Evolutionary conservation across 2,329 filamentous ascomycete genomes (phyloP).

Genomic region (Teratosphaeria epicoccoides): DNA sequence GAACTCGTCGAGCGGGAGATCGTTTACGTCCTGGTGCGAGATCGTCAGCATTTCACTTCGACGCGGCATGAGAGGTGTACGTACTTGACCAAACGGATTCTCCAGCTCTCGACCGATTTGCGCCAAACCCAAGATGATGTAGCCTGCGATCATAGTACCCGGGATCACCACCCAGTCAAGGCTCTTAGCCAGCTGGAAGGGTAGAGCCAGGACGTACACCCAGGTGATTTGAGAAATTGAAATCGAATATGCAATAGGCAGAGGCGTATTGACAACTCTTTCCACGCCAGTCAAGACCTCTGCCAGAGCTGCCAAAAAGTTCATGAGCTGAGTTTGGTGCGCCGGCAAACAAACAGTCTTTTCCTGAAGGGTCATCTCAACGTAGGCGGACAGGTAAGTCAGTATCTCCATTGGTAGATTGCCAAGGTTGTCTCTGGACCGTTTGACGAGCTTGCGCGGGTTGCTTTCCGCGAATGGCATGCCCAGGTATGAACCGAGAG

Average conservation of each 20-base stretch:
- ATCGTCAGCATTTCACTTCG: background rate
- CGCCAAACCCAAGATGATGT: constrained; percentile 71
- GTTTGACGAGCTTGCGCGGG: constrained; percentile 67
- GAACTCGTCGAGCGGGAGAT: constrained; percentile 64
- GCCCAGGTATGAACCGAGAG: constrained; percentile 58
- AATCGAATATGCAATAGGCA: constrained; percentile 74
- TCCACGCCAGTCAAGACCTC: constrained; percentile 64
- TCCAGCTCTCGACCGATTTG: constrained; percentile 73
- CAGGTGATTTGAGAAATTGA: constrained; percentile 79
- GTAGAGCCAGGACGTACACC: constrained; percentile 69
- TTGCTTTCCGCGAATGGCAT: constrained; percentile 65
- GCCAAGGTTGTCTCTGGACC: constrained; percentile 59
- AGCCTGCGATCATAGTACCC: constrained; percentile 55
- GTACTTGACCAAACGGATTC: constrained; percentile 62
- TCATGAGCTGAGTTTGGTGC: constrained; percentile 49
- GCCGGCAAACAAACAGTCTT: constrained; percentile 47
- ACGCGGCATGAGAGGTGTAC: background rate
- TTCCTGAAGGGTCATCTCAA: constrained; percentile 50
- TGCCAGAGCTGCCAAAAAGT: constrained; percentile 53
- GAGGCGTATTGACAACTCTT: constrained; percentile 69
- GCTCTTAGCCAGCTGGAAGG: constrained; percentile 61
- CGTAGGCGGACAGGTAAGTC: constrained; percentile 56
- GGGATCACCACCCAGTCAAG: constrained; percentile 70
- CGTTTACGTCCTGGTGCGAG: constrained; percentile 56
- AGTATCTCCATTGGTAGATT: constrained; percentile 78